These are phyloP conservation scores for Talaromyces verruculosus DNA, from an alignment of 2,329 filamentous ascomycete species.

Conservation along the genomic window DNA sequence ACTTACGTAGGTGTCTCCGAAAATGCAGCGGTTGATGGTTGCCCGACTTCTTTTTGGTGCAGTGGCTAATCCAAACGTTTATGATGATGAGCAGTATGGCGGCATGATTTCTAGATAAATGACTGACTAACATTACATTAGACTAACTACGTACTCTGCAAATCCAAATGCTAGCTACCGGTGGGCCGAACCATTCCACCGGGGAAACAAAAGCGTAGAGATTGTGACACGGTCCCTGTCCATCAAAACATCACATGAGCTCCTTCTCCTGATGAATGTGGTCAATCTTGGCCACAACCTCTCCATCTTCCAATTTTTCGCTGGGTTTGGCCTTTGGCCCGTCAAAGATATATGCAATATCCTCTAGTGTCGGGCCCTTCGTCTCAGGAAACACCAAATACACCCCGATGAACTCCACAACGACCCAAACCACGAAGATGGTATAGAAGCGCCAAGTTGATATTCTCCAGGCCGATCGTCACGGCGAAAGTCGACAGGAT, in stretches of 20 bases:
- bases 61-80: too few species aligned
- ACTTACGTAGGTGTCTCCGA: too few species aligned
- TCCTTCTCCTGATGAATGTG: neutral
- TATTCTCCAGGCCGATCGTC: constrained; percentile 53
- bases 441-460: constrained; percentile 8
- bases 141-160: neutral
- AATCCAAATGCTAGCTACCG: neutral
- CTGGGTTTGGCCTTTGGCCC: constrained; percentile 53
- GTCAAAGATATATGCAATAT: constrained; percentile 70
- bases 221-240: neutral
- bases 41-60: too few species aligned
- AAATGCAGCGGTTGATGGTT: too few species aligned
- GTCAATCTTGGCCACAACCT: neutral
- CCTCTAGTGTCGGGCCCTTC: constrained; percentile 68
- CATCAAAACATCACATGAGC: neutral
- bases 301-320: neutral
- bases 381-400: constrained; percentile 58
- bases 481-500: constrained; percentile 15
- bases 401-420: constrained; percentile 33
- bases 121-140: neutral
- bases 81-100: neutral
- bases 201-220: neutral
- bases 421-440: constrained; percentile 27
- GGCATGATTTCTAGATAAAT: neutral
- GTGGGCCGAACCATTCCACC: neutral